phyloP scores from a whole-genome alignment of 2,329 filamentous ascomycete species.

The Fragosphaeria purpurea region DNA sequence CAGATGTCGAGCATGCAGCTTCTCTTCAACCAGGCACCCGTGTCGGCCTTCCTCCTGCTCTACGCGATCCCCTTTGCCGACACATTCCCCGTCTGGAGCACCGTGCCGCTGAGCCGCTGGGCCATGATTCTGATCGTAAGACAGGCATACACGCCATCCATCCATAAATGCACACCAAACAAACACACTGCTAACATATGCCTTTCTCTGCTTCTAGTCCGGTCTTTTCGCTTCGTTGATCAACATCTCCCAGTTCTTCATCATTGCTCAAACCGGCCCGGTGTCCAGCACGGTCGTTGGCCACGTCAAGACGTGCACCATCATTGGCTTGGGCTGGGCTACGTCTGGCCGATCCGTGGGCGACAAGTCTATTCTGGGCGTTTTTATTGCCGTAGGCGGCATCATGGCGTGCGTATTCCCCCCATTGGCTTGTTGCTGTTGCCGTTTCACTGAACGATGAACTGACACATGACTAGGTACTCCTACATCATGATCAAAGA shows the following conservation, averaged over 20 bases:
- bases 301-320: constrained; percentile 55
- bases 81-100: constrained; percentile 46
- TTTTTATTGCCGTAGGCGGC: constrained; percentile 45
- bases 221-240: constrained; percentile 54
- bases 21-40: constrained; percentile 56
- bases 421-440: not conserved
- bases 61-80: constrained; percentile 59
- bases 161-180: too few species aligned
- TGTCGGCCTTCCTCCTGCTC: constrained; percentile 51
- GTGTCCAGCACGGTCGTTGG: constrained; percentile 58
- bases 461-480: constrained; percentile 16
- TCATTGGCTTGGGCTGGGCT: constrained; percentile 54
- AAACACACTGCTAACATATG: too few species aligned
- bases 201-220: constrained; percentile 31
- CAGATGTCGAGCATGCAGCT: constrained; percentile 60
- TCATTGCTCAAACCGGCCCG: constrained; percentile 50
- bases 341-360: constrained; percentile 44
- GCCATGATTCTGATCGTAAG: constrained; percentile 49
- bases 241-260: constrained; percentile 55
- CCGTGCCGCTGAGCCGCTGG: constrained; percentile 42
- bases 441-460: not conserved
- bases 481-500: constrained; percentile 22
- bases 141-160: not conserved
- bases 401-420: constrained; percentile 41
- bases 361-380: constrained; percentile 45